Conservation (phyloP, 2,329 filamentous ascomycete species). For the Elsinoe necatrix region DNA sequence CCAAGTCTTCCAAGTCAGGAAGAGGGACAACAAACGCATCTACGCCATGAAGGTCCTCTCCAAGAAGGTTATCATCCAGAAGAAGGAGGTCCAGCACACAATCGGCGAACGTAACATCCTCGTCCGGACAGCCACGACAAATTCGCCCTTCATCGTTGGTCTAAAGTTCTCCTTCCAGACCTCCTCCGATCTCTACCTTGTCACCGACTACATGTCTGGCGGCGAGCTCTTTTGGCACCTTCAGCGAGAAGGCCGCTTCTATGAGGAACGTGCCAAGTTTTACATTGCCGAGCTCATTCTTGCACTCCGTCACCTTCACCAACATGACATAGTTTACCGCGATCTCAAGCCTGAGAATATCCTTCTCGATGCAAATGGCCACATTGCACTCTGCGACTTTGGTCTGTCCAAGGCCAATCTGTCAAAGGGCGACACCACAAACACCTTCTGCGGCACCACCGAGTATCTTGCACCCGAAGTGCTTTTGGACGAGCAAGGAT, state of each 20-base stretch:
- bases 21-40: conserved; percentile 90
- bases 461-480: conserved; percentile 97
- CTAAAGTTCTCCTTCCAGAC: conserved; percentile 99
- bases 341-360: conserved; percentile 98
- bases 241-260: conserved; percentile 92
- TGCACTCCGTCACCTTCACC: conserved; percentile 87
- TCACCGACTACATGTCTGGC: conserved; percentile 98
- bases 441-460: conserved; percentile 97
- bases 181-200: conserved; percentile 90
- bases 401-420: conserved; percentile 95
- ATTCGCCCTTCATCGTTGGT: conserved; percentile 95
- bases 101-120: conserved; percentile 95
- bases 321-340: conserved; percentile 95
- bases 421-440: conserved; percentile 94
- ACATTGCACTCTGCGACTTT: conserved; percentile 96
- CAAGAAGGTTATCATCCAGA: conserved; percentile 99
- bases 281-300: conserved; percentile 97
- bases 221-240: conserved; percentile 98
- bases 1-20: conserved; percentile 95
- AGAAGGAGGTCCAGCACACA: conserved; percentile 97
- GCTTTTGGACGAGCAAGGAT: conserved; percentile 87
- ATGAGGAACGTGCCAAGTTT: conserved; percentile 91
- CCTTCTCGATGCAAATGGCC: conserved; percentile 88
- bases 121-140: conserved; percentile 87
- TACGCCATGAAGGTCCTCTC: conserved; percentile 99